Conservation (phyloP, 2,329 filamentous ascomycete genomes). For the Chaetomiaceae sp. region DNA sequence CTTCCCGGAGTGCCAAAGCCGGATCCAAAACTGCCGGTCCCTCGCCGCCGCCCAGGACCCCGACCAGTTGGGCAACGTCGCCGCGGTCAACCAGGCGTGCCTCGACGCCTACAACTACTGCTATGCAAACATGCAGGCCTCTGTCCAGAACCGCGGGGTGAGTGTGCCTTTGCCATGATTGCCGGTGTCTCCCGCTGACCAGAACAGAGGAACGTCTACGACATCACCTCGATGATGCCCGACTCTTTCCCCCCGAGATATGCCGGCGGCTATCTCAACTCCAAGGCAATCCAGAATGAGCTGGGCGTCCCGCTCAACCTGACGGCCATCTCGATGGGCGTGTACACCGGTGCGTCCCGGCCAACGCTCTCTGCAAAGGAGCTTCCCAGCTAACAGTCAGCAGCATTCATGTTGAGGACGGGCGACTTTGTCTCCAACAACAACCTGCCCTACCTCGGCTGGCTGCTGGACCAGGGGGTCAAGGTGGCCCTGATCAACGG, state of each 20-base stretch:
- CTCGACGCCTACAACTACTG: slow-evolving; percentile 18
- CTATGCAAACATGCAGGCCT: slow-evolving; percentile 13
- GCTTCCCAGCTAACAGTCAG: too few relatives aligned
- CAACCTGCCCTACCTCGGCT: slow-evolving; percentile 40
- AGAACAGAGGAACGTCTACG: slow-evolving; percentile 44
- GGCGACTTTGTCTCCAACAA: slow-evolving; percentile 31
- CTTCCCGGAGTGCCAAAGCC: slow-evolving; percentile 15
- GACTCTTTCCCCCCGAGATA: slow-evolving; percentile 49
- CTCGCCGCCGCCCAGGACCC: slow-evolving; percentile 18
- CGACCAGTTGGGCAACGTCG: slow-evolving; percentile 11
- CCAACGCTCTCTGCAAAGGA: too few relatives aligned
- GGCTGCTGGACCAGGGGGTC: slow-evolving; percentile 51
- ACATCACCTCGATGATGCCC: slow-evolving; percentile 45
- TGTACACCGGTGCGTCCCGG: slow-evolving; percentile 20
- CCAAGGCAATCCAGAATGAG: slow-evolving; percentile 47
- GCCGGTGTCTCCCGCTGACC: neutral
- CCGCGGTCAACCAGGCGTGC: slow-evolving; percentile 22
- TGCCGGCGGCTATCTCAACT: slow-evolving; percentile 51
- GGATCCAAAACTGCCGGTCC: slow-evolving; percentile 15
- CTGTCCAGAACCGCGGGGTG: slow-evolving; percentile 7
- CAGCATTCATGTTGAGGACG: slow-evolving; percentile 37
- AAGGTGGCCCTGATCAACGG: slow-evolving; percentile 53
- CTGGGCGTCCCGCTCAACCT: slow-evolving; percentile 59
- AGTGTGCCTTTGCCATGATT: neutral
- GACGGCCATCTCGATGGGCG: slow-evolving; percentile 40